These are phyloP conservation scores for Rhodamnia argentea DNA, from an alignment of 345 rosid species.

Conservation along the genomic window DNA sequence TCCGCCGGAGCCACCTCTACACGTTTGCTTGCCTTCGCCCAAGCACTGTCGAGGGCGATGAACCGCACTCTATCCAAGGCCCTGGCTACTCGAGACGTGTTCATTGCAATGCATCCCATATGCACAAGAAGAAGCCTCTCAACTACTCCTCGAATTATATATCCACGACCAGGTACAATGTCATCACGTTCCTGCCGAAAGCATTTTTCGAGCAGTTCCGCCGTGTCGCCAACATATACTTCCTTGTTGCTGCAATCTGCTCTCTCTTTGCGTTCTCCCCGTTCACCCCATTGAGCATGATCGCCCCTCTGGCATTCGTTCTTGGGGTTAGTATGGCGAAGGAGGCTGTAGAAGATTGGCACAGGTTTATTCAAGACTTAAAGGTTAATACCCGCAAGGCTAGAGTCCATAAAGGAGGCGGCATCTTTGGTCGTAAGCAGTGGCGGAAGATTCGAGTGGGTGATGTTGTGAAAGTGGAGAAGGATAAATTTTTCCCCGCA, in stretches of 20 bases:
- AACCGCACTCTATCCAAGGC: conserved; percentile 46
- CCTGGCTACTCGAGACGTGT: conserved; percentile 66
- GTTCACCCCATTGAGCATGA: conserved; percentile 80
- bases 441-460: conserved; percentile 84
- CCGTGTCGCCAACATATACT: conserved; percentile 90
- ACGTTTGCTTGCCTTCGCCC: conserved; percentile 70
- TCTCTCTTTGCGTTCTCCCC: conserved; percentile 78
- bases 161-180: conserved; percentile 79
- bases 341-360: conserved; percentile 97
- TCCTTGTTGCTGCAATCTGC: conserved; percentile 70
- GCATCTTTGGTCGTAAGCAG: conserved; percentile 40
- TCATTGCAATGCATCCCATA: conserved; percentile 66
- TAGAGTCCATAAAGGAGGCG: conserved; percentile 42
- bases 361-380: conserved; percentile 83
- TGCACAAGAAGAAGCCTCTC: conserved; percentile 61
- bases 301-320: conserved; percentile 80
- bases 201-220: conserved; percentile 88
- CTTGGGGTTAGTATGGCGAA: conserved; percentile 92
- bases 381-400: conserved; percentile 70
- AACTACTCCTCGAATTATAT: conserved; percentile 74
- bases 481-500: conserved; percentile 90
- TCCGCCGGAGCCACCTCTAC: conserved; percentile 60
- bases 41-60: conserved; percentile 20
- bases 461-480: conserved; percentile 77
- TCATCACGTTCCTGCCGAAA: conserved; percentile 70